Conservation (phyloP, 2,329 filamentous ascomycete genomes). For the Raffaelea deltoideospora region DNA sequence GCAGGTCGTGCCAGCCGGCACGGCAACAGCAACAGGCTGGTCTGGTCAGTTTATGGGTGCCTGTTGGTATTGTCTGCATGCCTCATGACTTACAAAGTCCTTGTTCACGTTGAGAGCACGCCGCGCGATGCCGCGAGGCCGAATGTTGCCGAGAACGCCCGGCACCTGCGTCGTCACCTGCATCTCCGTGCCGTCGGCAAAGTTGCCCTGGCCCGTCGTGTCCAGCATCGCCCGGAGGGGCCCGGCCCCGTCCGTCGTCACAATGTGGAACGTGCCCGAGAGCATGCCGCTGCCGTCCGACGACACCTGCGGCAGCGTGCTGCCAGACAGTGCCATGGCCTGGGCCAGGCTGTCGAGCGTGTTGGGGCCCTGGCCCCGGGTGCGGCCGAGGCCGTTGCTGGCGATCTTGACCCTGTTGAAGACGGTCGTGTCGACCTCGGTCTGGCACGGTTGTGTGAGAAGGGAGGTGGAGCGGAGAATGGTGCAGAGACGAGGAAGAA, state of each 20-base stretch:
- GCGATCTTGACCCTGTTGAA: conserved; percentile 20
- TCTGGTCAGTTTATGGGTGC: conserved; percentile 13
- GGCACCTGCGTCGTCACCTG: conserved; percentile 20
- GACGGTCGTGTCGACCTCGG: conserved; percentile 29
- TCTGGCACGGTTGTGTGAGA: conserved; percentile 13
- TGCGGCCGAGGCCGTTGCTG: conserved; percentile 23
- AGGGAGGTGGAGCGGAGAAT: background rate
- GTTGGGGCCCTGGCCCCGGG: conserved; percentile 21
- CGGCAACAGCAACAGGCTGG: conserved; percentile 17
- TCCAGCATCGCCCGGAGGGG: conserved; percentile 23
- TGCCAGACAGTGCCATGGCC: conserved; percentile 21
- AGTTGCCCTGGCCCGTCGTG: conserved; percentile 20
- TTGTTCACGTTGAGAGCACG: conserved; percentile 13
- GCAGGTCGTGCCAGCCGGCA: conserved; percentile 24
- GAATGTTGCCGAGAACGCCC: conserved; percentile 19
- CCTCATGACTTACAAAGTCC: conserved; percentile 13
- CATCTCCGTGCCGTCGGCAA: conserved; percentile 15
- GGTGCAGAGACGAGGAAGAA: background rate
- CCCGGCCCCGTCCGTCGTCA: conserved; percentile 26
- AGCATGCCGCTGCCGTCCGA: conserved; percentile 17
- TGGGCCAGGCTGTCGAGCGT: conserved; percentile 15
- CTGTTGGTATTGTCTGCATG: background rate
- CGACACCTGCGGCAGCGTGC: conserved; percentile 23
- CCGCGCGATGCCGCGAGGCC: conserved; percentile 11
- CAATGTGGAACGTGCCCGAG: conserved; percentile 21